Base-by-base conservation (phyloP, 768 basidiomycete genomes). In the Agaricus subrufescens region DNA sequence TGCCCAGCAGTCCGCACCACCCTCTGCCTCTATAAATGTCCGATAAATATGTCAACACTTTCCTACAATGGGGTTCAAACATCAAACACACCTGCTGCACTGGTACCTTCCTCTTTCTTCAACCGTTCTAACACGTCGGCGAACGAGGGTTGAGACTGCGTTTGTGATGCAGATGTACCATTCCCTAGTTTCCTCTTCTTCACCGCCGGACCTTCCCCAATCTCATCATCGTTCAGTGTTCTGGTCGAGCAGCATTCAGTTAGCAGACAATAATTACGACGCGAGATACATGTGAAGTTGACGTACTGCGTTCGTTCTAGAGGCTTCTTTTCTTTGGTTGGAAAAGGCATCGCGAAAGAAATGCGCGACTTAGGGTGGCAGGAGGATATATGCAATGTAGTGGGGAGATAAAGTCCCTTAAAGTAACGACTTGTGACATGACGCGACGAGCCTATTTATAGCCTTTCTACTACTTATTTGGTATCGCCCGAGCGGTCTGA, bases 1-100 rank as follows among this genome's bases (percentile, higher is more conserved):
- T 3, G 79, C 69, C 92, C 92, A 94, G 40, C 71, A 68, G 65
- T 88, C 80, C 19, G 87, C 84, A 56, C 91, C 91, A 60, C 91
- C 91, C 69, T 92, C 91, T 9, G 82, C 82, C 46, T 73, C 88
- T 88, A 48, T 14, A 50, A 54, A 34, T 30, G 39, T 4, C 23
- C 11, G 23, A 11, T 15, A 23, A 11, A 46, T 46, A n/a, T 50
- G n/a, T 15, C 5, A 26, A 19, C 4, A 11, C 49, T 1, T 8
- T 12, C 19, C 51, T 38, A 39, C 19, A 31, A n/a, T 19, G 19
- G 19, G 19, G 19, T 19, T 19, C 42, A 52, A 5, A 27, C 23
- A 5, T 6, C 8, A 38, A 44, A 67, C 80, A 23, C 56, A 81
- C 83, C 78, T 54, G 67, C 57, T 1, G 62, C 57, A 29, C 72